Conservation (phyloP, 23 red algal genomes). For the Porphyridium purpureum region DNA sequence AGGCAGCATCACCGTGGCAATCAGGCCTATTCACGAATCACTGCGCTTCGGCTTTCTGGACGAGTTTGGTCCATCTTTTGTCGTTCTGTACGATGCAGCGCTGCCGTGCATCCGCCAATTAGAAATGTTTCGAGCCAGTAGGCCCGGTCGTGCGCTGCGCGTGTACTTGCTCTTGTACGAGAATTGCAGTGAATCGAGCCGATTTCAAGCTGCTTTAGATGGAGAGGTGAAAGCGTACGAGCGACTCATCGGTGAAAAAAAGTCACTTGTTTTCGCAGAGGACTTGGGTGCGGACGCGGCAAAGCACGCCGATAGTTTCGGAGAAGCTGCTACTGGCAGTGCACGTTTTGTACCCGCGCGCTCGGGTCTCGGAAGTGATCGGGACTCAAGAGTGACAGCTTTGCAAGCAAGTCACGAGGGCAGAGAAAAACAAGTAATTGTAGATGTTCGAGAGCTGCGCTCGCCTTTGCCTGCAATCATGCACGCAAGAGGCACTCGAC, state of each 20-base stretch:
- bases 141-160: conserved; percentile 27
- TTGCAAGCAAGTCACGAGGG: too few species aligned
- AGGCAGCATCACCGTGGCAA: background rate
- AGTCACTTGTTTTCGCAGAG: too few species aligned
- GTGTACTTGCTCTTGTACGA: conserved; percentile 66
- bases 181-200: conserved; percentile 53
- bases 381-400: too few species aligned
- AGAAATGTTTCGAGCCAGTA: conserved; percentile 50
- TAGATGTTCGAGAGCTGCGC: conserved; percentile 83
- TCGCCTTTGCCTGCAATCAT: conserved; percentile 43
- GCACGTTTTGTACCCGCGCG: too few species aligned
- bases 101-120: conserved; percentile 50
- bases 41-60: conserved; percentile 14
- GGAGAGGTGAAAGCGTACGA: conserved; percentile 47
- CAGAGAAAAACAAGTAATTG: conserved; percentile 29
- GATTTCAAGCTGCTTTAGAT: conserved; percentile 20
- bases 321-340: too few species aligned
- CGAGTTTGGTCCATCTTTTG: conserved; percentile 46
- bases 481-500: conserved; percentile 17
- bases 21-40: background rate
- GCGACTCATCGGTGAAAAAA: too few species aligned
- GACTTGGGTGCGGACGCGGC: too few species aligned
- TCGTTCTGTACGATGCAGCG: conserved; percentile 75
- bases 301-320: too few species aligned
- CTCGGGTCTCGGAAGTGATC: too few species aligned